phyloP scores from a whole-genome alignment of 2,329 filamentous ascomycete genomes.

The Hypoxylon sp. region DNA sequence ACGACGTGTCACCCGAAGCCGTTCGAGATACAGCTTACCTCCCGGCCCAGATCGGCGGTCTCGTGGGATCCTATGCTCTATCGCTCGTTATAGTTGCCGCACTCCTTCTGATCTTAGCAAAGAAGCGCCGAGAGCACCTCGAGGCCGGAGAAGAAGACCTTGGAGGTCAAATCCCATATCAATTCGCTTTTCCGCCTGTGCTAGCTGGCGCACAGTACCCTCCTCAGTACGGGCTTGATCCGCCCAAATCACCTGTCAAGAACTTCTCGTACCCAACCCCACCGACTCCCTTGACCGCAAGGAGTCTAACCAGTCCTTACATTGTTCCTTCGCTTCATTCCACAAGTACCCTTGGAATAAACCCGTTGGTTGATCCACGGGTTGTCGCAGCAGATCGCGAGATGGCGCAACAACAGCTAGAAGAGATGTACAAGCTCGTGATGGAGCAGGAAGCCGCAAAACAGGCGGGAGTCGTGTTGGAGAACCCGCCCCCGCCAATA shows the following conservation, averaged over 20 bases:
- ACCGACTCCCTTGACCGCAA: conserved; percentile 31
- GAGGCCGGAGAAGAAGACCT: conserved; percentile 61
- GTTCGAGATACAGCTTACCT: conserved; percentile 70
- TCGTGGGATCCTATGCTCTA: conserved; percentile 83
- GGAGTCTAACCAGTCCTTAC: conserved; percentile 52
- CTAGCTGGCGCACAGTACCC: conserved; percentile 36
- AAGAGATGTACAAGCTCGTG: conserved; percentile 89
- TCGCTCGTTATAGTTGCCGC: conserved; percentile 77
- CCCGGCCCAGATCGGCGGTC: conserved; percentile 82
- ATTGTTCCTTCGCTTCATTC: conserved; percentile 57
- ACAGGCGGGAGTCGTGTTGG: conserved; percentile 60
- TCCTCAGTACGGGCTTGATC: conserved; percentile 42
- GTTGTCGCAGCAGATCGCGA: conserved; percentile 77
- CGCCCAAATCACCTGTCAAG: conserved; percentile 50
- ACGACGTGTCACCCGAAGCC: conserved; percentile 67
- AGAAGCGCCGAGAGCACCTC: conserved; percentile 61
- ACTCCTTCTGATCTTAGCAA: conserved; percentile 67
- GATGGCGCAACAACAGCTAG: conserved; percentile 82
- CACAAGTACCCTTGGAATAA: conserved; percentile 63
- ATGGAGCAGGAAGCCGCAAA: conserved; percentile 85
- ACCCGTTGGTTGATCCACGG: conserved; percentile 77
- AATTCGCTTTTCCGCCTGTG: conserved; percentile 38
- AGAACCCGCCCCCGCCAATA: conserved; percentile 52
- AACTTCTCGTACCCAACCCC: conserved; percentile 63
- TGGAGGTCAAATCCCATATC: conserved; percentile 45